Conservation (phyloP, 352 stramenopile genomes). For the Phytophthora meadii region DNA sequence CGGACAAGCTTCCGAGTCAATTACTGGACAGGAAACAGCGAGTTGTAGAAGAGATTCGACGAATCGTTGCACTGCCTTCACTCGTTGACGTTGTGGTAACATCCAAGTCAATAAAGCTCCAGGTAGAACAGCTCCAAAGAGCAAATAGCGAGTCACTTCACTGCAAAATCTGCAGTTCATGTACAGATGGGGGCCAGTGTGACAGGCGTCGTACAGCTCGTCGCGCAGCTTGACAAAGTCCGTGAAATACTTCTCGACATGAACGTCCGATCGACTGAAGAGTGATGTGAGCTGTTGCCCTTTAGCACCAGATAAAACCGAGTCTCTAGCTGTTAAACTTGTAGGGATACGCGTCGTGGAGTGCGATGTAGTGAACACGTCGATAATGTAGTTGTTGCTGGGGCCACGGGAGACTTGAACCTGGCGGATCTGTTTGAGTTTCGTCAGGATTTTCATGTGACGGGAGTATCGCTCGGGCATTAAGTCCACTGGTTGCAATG, state of each 20-base stretch:
- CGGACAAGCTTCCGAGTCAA: slow-evolving; percentile 25
- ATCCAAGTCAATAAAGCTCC: slow-evolving; percentile 31
- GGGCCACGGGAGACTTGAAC: slow-evolving; percentile 24
- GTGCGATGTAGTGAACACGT: slow-evolving; percentile 37
- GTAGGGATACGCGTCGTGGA: slow-evolving; percentile 37
- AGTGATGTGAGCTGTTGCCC: slow-evolving; percentile 1
- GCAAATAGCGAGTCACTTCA: slow-evolving; percentile 47
- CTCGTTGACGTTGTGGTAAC: slow-evolving; percentile 30
- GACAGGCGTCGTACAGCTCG: slow-evolving; percentile 40
- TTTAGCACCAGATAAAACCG: background rate
- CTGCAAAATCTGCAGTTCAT: slow-evolving; percentile 50
- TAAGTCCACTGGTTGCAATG: slow-evolving; percentile 21
- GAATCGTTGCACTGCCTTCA: slow-evolving; percentile 34
- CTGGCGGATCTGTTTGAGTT: slow-evolving; percentile 36
- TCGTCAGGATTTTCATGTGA: slow-evolving; percentile 39
- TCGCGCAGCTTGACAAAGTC: slow-evolving; percentile 53
- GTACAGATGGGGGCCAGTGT: slow-evolving; percentile 31
- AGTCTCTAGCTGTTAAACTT: slow-evolving; percentile 14
- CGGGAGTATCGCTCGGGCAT: slow-evolving; percentile 40
- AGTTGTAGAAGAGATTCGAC: slow-evolving; percentile 34
- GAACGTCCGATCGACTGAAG: slow-evolving; percentile 24
- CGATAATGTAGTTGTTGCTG: slow-evolving; percentile 23
- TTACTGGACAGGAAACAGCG: slow-evolving; percentile 20
- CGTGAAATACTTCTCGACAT: slow-evolving; percentile 32
- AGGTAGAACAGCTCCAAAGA: slow-evolving; percentile 34